phyloP scores from a whole-genome alignment of 176 grass and related monocot genomes.

The Aegilops sharonensis region DNA sequence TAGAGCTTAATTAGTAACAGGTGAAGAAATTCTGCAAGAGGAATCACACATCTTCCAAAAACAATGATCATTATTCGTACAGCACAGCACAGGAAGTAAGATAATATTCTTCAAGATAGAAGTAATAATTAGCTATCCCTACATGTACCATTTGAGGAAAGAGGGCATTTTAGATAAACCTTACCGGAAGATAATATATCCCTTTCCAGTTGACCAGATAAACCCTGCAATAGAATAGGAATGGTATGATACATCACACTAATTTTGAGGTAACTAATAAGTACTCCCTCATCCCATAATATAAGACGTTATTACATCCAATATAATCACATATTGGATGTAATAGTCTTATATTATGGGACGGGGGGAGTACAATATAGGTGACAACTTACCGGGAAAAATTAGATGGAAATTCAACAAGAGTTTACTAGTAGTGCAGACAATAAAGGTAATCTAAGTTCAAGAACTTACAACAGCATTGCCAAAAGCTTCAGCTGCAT shows the following conservation, averaged over 20 bases:
- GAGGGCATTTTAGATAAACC: conserved; percentile 13
- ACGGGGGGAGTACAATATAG: background rate
- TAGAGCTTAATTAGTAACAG: conserved; percentile 29
- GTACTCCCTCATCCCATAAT: too few relatives aligned
- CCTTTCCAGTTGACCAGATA: conserved; percentile 90
- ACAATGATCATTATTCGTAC: background rate
- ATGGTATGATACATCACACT: conserved; percentile 23
- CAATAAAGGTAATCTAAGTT: conserved; percentile 13
- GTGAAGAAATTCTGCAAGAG: background rate
- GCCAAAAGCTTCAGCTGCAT: conserved; percentile 84
- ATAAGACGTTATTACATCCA: too few relatives aligned
- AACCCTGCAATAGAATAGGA: conserved; percentile 55
- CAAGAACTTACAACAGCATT: conserved; percentile 66
- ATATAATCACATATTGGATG: too few relatives aligned
- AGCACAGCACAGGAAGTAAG: conserved; percentile 34
- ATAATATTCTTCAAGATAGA: conserved; percentile 21
- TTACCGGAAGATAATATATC: conserved; percentile 92
- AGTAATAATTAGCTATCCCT: background rate
- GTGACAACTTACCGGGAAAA: background rate
- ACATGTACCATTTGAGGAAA: background rate
- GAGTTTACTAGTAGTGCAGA: background rate
- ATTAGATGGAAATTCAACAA: background rate
- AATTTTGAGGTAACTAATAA: conserved; percentile 19
- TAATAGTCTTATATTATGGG: too few relatives aligned
- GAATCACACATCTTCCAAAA: background rate